Base-by-base conservation (phyloP, 805 yeast genomes). In the Sugiyamaella americana region DNA sequence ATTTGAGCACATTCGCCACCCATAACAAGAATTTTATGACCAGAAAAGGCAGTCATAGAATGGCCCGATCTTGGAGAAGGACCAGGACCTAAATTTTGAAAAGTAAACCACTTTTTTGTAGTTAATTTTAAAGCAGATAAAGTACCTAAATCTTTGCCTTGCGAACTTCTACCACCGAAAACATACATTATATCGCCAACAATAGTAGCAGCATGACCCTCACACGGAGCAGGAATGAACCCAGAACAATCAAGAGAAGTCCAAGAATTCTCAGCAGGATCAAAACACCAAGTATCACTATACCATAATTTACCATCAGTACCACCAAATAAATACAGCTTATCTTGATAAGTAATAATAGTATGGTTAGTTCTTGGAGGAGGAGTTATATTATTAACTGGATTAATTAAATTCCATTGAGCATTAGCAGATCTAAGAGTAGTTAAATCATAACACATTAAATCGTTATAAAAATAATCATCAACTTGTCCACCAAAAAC, bases 401-500 rank as follows among this genome's bases (percentile, higher is more conserved):
- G 59, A 2, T 88, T 81, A 39, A 72, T 73, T 18, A 87, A 72
- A 56, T 82, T 84, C 98, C 98, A 91, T 48, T 77, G 77, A 1
- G 95, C 87, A 52, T 78, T 78, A 16, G 94, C 84, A 53, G 84
- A 79, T 58, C 94, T 78, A 68, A 91, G 86, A 16, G 87, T 78
- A 29, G 93, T 84, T 53, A 91, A 72, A 64, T 93, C 97, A 66
- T 87, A 93, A 50, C 79, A 79, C 70, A 84, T 82, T 58, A 91
- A 67, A 63, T 93, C 98, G 63, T 83, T 82, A 66, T 86, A 89
- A 56, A 75, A 76, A 16, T 79, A 79, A 55, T 83, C 86, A 63
- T 88, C 93, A 53, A 89, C 75, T 65, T 91, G 97, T 48, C 99
- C 99, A 48, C 98, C 99, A 68, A 87, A 93, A 3, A 93, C 72